Evolutionary conservation across 495 filamentous ascomycete genomes (phyloP).

Genomic region (Aspergillus steynii): DNA sequence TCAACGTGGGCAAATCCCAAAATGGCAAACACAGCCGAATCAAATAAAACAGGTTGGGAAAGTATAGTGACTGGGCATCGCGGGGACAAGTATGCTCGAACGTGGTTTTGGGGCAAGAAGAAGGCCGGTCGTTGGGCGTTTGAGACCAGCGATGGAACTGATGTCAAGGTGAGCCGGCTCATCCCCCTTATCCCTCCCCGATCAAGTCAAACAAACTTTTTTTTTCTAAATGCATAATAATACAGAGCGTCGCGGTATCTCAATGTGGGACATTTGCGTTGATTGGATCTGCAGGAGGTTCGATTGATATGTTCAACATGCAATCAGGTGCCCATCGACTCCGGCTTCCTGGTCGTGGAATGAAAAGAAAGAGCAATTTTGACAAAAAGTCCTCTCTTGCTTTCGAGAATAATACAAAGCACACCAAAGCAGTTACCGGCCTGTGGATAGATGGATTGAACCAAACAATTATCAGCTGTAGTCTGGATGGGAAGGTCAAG

Average conservation of each 20-base stretch:
- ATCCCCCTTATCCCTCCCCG: not conserved
- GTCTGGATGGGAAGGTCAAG: conserved; percentile 91
- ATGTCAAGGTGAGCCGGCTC: conserved; percentile 58
- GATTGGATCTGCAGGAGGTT: conserved; percentile 79
- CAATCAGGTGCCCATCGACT: conserved; percentile 88
- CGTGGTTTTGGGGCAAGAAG: conserved; percentile 97
- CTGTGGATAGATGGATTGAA: conserved; percentile 84
- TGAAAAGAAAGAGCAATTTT: conserved; percentile 56
- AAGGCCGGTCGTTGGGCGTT: conserved; percentile 91
- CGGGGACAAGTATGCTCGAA: conserved; percentile 79
- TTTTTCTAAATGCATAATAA: not conserved
- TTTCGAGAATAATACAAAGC: conserved; percentile 54
- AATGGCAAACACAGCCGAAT: conserved; percentile 55
- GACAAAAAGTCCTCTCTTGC: not conserved
- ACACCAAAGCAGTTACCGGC: conserved; percentile 81
- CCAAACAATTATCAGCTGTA: conserved; percentile 76
- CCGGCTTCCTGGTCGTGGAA: conserved; percentile 73
- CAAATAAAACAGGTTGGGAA: conserved; percentile 86
- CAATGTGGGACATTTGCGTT: conserved; percentile 92
- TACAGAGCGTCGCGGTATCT: conserved; percentile 76
- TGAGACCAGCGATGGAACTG: conserved; percentile 76
- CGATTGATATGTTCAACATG: conserved; percentile 92
- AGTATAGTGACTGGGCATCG: conserved; percentile 94
- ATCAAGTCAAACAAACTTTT: not conserved
- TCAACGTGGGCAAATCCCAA: conserved; percentile 76